phyloP scores from a whole-genome alignment of 306 rosid species.

The Corylus heterophylla region DNA sequence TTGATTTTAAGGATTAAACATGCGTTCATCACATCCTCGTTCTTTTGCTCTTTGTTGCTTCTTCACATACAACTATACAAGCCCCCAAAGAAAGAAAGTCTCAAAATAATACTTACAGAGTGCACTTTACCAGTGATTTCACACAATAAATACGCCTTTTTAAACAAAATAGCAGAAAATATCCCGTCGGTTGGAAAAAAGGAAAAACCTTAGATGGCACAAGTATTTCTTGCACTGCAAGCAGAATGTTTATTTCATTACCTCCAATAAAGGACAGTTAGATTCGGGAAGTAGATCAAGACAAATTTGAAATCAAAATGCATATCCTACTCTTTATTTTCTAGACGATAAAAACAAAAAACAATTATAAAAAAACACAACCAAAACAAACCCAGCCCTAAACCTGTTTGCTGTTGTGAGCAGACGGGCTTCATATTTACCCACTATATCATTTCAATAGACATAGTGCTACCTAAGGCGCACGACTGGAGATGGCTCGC shows the following conservation, averaged over 20 bases:
- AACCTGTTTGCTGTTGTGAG: slow-evolving; percentile 23
- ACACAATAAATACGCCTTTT: too few species aligned
- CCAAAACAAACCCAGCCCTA: slow-evolving; percentile 19
- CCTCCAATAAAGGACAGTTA: slow-evolving; percentile 2
- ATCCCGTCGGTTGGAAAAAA: too few species aligned
- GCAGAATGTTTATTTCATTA: background rate
- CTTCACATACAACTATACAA: too few species aligned
- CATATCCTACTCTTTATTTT: slow-evolving; percentile 38
- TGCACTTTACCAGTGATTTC: too few species aligned
- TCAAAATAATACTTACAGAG: too few species aligned
- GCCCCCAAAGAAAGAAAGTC: too few species aligned
- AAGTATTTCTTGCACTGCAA: background rate
- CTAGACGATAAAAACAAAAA: slow-evolving; percentile 25
- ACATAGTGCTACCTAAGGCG: slow-evolving; percentile 31
- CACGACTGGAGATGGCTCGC: slow-evolving; percentile 44
- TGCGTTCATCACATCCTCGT: too few species aligned
- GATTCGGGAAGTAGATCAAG: slow-evolving; percentile 20
- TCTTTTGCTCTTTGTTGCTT: too few species aligned
- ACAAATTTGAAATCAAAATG: slow-evolving; percentile 13
- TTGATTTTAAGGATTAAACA: too few species aligned
- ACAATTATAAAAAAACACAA: slow-evolving; percentile 16
- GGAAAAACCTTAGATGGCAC: background rate
- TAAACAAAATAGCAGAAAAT: too few species aligned
- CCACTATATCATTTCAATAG: slow-evolving; percentile 21
- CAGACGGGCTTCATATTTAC: slow-evolving; percentile 21